Base-by-base conservation (phyloP, 352 stramenopile species). In the Pythium angustatum region DNA sequence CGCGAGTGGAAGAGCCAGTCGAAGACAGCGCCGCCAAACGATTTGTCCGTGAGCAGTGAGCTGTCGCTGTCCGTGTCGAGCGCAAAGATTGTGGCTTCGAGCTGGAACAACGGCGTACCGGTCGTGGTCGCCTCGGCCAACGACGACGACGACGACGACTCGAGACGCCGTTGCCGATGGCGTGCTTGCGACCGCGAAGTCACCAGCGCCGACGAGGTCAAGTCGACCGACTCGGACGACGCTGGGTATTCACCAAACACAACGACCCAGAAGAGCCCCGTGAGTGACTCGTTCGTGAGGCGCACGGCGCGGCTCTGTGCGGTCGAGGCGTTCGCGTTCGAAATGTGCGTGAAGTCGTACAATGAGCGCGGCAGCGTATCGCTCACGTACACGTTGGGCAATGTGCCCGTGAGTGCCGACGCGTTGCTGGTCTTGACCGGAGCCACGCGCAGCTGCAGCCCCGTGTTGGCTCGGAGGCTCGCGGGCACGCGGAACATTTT, bases 341-440 rank as follows among this genome's bases (percentile, higher is more conserved):
- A 89, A 22, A 94, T 85, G 55, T 82, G 73, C 5, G 72, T 79
- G 60, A 92, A 92, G 59, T 94, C 85, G 49, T 88, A 89, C 17
- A 94, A 67, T 3, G 79, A 90, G 21, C 81, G 72, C 6, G 84
- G 84, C 26, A 85, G 64, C 30, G 81, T 71, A 55, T 91, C 81
- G 47, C 82, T 88, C 47, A 92, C 85, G 52, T 91, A 91, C 43
- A 94, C 72, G 30, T 72, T 88, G 5, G 83, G 78, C 24, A n/a
- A n/a, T n/a, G n/a, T n/a, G n/a, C n/a, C n/a, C n/a, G 61, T 65
- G 24, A 45, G 7, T 45, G 38, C 17, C 10, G 12, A 24, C 38
- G 38, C n/a, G 38, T 45, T 19, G 14, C 5, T 45, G 15, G 8
- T 14, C 33, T 12, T 45, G 11, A 19, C 11, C 7, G 38, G 38